Percentiles rank a stretch among this genome's conserved stretches.
Evolutionary conservation across 352 stramenopile species (phyloP).

Genomic region (Pythium brachiatum): DNA sequence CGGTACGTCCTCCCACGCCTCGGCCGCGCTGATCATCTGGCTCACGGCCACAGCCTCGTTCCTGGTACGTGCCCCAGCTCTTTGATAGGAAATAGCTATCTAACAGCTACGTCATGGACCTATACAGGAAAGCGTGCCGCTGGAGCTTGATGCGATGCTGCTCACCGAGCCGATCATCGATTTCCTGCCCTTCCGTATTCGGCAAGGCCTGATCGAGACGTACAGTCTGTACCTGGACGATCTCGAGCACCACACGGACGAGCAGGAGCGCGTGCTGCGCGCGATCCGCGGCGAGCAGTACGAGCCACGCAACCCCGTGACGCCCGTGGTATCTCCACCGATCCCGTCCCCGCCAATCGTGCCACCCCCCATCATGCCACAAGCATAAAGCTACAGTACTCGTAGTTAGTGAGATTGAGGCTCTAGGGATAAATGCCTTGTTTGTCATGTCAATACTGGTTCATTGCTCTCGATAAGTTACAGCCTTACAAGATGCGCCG

Average conservation of each 20-base stretch:
- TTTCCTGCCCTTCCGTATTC: slow-evolving; percentile 82
- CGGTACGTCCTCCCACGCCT: slow-evolving; percentile 76
- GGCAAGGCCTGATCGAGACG: slow-evolving; percentile 84
- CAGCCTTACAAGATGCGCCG: slow-evolving; percentile 13
- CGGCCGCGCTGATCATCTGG: slow-evolving; percentile 81
- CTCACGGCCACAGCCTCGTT: slow-evolving; percentile 83
- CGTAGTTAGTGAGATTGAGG: no score
- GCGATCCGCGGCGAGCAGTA: slow-evolving; percentile 68
- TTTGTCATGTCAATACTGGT: neutral
- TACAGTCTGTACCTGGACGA: slow-evolving; percentile 88
- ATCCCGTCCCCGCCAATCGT: neutral
- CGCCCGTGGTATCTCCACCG: neutral
- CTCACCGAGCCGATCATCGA: slow-evolving; percentile 79
- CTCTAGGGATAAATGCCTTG: no score
- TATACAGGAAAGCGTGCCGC: slow-evolving; percentile 74
- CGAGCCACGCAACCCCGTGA: slow-evolving; percentile 13
- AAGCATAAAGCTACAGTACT: neutral
- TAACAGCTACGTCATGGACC: slow-evolving; percentile 1
- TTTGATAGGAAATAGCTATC: neutral
- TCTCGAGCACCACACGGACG: slow-evolving; percentile 77
- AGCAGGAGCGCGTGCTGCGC: slow-evolving; percentile 80
- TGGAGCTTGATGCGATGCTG: slow-evolving; percentile 83
- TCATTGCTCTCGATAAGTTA: neutral
- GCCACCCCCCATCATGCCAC: neutral
- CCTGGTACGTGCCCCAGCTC: slow-evolving; percentile 41